Percentiles rank a stretch among this genome's conserved stretches.
phyloP scores from a whole-genome alignment of 1,139 yeast genomes.

The Diutina ranongensis region DNA sequence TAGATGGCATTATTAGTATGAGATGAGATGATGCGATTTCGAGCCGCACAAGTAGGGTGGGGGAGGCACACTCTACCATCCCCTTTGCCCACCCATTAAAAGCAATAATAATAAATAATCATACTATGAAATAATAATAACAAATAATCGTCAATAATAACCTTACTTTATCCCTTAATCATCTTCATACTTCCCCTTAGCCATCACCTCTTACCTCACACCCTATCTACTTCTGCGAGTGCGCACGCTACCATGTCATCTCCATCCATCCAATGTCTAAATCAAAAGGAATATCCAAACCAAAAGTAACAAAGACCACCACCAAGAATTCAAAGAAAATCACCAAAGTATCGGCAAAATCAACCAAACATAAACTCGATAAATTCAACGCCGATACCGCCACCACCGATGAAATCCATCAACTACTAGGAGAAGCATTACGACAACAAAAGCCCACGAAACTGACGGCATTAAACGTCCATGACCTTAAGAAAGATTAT shows the following conservation, averaged over 20 bases:
- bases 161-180: no score
- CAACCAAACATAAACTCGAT: slow-evolving; percentile 29
- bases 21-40: slow-evolving; percentile 1
- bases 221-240: no score
- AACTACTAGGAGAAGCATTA: slow-evolving; percentile 12
- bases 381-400: slow-evolving; percentile 30
- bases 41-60: background rate
- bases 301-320: no score
- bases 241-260: background rate
- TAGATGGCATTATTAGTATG: slow-evolving; percentile 57
- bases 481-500: slow-evolving; percentile 30
- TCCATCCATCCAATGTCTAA: background rate
- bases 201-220: no score
- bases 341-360: slow-evolving; percentile 15
- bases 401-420: slow-evolving; percentile 23
- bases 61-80: background rate
- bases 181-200: no score
- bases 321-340: slow-evolving; percentile 4
- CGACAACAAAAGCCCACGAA: slow-evolving; percentile 6
- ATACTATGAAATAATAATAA: no score
- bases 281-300: no score
- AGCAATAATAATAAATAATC: no score
- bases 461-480: slow-evolving; percentile 21
- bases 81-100: background rate
- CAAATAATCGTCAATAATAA: no score